Conservation (phyloP, 331 rosid species). For the Acacia concinna region DNA sequence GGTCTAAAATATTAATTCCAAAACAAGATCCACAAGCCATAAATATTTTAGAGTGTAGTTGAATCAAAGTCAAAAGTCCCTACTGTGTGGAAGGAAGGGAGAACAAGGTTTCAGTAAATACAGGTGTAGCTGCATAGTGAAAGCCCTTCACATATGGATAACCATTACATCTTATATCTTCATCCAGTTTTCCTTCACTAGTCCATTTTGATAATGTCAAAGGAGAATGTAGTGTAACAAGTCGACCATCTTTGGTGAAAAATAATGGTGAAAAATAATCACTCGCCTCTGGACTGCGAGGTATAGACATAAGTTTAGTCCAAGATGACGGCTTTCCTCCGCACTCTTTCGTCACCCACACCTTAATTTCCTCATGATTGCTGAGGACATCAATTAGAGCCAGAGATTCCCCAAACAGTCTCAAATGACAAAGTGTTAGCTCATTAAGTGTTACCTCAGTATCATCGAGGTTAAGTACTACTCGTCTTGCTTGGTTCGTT, state of each 20-base stretch:
- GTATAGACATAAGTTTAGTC: not conserved
- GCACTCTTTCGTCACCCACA: conserved; percentile 14
- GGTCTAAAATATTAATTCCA: too few species aligned
- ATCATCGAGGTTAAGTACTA: not conserved
- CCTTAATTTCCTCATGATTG: not conserved
- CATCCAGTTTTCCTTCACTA: not conserved
- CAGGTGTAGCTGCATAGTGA: too few species aligned
- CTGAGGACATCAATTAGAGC: not conserved
- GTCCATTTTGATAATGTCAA: not conserved
- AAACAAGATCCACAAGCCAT: too few species aligned
- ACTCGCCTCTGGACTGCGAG: not conserved
- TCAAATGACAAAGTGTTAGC: not conserved
- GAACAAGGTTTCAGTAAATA: too few species aligned
- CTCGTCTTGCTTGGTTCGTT: too few species aligned
- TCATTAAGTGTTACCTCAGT: too few species aligned
- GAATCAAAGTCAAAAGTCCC: too few species aligned
- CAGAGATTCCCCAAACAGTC: conserved; percentile 5
- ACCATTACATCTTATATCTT: too few species aligned
- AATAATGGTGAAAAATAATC: not conserved
- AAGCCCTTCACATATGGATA: too few species aligned
- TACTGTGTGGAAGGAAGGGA: too few species aligned
- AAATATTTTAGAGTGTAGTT: too few species aligned
- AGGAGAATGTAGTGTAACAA: not conserved
- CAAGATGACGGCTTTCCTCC: conserved; percentile 21
- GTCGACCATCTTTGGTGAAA: not conserved